phyloP scores from a whole-genome alignment of 2,329 filamentous ascomycete species.

The Davidsoniella virescens region DNA sequence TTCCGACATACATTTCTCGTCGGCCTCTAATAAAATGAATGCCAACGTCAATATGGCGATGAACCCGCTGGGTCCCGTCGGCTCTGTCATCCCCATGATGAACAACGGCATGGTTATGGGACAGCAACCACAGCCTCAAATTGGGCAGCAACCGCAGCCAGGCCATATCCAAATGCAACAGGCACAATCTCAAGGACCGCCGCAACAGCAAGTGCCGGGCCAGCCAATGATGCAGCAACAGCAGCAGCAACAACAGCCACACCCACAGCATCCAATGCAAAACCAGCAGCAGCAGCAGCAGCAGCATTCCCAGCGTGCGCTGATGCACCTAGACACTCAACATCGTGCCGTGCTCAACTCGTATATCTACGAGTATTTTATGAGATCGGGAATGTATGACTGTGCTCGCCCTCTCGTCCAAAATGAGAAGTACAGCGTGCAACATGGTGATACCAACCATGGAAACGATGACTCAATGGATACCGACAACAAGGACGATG shows the following conservation, averaged over 20 bases:
- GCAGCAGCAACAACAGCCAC: constrained; percentile 20
- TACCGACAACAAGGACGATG: constrained; percentile 64
- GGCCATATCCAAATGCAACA: background rate
- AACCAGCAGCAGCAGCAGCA: constrained; percentile 16
- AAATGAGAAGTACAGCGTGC: constrained; percentile 20
- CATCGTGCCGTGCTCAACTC: constrained; percentile 54
- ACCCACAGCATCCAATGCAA: constrained; percentile 6
- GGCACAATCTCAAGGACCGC: constrained; percentile 6
- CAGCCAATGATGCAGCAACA: constrained; percentile 5
- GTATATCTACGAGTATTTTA: constrained; percentile 83
- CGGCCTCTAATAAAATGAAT: constrained; percentile 30
- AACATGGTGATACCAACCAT: constrained; percentile 41
- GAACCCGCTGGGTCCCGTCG: constrained; percentile 51
- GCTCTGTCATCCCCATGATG: constrained; percentile 50
- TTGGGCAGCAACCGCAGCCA: constrained; percentile 1
- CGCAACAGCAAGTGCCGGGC: constrained; percentile 8
- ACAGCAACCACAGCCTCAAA: constrained; percentile 18
- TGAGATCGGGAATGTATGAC: constrained; percentile 71
- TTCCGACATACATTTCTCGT: background rate
- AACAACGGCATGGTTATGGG: constrained; percentile 31
- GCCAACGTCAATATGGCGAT: constrained; percentile 47
- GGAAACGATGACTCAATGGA: constrained; percentile 61
- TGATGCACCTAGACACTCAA: constrained; percentile 21
- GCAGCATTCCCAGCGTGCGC: constrained; percentile 19
- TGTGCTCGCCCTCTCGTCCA: constrained; percentile 61